Evolutionary conservation across 768 basidiomycete species (phyloP), one percentile per base, ranked within the genome.

Genomic region (Suillus variegatus): DNA sequence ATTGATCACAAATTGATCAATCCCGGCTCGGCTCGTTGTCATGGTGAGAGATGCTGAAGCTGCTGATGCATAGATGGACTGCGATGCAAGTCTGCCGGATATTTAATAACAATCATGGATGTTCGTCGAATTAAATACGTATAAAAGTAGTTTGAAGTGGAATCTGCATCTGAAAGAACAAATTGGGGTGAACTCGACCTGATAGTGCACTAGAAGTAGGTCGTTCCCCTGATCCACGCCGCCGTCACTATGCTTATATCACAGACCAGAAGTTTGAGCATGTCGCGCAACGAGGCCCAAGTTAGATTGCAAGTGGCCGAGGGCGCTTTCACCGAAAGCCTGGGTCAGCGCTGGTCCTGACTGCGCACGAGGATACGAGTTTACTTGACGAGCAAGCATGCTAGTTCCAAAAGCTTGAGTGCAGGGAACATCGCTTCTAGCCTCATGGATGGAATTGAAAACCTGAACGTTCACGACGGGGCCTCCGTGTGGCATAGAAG

Each of bases 301-400:
- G 41, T 7, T 32, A 43, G 58, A 43, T 28, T 60, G 40, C 16
- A 60, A 43, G 28, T 32, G 18, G 22, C 72, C 76, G 44, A 85
- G 68, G n/a, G 73, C 66, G 67, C 82, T 85, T 51, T 66, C 68
- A 61, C 76, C 77, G 67, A 84, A 86, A 25, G 71, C 67, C 64
- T 84, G 84, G 4, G 79, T 83, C 49, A 69, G 65, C 44, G 71
- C 64, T 44, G 73, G 76, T 20, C 58, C 58, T 18, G 28, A 4
- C 25, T 41, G 58, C 20, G 18, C 58, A 41, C 2, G 41, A 60
- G 58, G 40, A 60, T 43, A 60, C 16, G 41, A 13, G 18, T 43
- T 18, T 32, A 10, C 12, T 47, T 51, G 69, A 52, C 58, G 49
- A 28, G 75, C 75, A 12, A 80, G 64, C 36, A 61, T 66, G 65